Evolutionary conservation across 2,329 filamentous ascomycete species (phyloP), one percentile per base, ranked within the genome.

Genomic region (Colletotrichum brevisporum): DNA sequence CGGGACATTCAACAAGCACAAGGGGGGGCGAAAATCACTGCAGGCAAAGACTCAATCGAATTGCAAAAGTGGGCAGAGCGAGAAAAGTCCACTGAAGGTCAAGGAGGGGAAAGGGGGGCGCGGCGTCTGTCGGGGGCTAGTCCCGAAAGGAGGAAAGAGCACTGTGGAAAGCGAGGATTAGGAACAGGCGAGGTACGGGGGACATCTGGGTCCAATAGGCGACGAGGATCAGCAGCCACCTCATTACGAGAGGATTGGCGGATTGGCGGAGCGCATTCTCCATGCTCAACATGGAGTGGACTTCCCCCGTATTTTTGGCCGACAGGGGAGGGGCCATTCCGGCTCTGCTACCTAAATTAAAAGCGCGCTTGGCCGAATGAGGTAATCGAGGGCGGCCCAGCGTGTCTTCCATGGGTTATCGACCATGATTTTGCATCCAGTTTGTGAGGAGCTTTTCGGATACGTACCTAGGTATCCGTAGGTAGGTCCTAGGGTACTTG

Each of bases 1-100:
- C 58, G 53, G 58, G 41, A 21, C 48, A 60, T n/a, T 21, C 15
- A 15, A 15, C 13, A 41, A 6, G 27, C 26, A 16, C 43, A 24
- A 63, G 41, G 41, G 21, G 59, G 58, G 57, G 57, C 39, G 65
- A 60, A 65, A 66, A 69, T 68, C 65, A n/a, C 60, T 68, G 65
- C 54, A 65, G 61, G 55, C 18, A 18, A 18, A 66, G 66, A 60
- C 61, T 69, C 13, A 45, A 69, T 69, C 66, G 62, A 60, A 66
- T 66, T 69, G 50, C 36, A 69, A 69, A 69, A 69, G 61, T 69
- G 66, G 66, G 51, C 31, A n/a, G 39, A 27, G 8, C 54, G 36
- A 12, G 52, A 18, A 26, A 13, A 15, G 47, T 13, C 55, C 41
- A 43, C 41, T 13, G 21, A 12, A 39, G 27, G 56, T 13, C 39